A percentile compares a stretch with the other conserved stretches of the same genome.
Evolutionary conservation across 495 filamentous ascomycete species (phyloP).

Genomic region (Astrothelium macrocarpum): DNA sequence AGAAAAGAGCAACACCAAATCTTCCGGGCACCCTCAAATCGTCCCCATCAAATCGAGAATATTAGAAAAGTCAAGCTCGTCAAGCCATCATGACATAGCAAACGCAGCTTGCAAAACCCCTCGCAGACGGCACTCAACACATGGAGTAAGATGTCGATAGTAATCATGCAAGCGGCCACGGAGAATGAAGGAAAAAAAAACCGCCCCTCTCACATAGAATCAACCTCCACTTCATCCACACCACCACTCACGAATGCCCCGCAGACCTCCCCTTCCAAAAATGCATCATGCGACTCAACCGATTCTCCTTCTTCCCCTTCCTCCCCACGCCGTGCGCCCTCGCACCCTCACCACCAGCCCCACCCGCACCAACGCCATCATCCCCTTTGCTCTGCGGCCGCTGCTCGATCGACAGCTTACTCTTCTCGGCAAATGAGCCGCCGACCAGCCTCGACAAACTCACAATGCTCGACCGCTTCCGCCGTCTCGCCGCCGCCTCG

Average conservation of each 20-base stretch:
- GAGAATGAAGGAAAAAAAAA: no score
- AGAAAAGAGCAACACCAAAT: no score
- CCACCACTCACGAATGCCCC: neutral
- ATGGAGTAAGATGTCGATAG: no score
- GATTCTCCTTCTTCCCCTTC: slow-evolving; percentile 60
- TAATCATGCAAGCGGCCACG: no score
- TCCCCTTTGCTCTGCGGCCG: slow-evolving; percentile 42
- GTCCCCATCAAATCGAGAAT: neutral
- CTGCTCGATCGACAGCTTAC: slow-evolving; percentile 70
- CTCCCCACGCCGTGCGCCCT: slow-evolving; percentile 46
- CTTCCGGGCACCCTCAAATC: neutral
- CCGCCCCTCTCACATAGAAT: no score
- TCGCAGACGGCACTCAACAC: no score
- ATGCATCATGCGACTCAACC: slow-evolving; percentile 70
- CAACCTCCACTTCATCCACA: no score
- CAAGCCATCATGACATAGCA: neutral
- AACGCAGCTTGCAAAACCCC: neutral
- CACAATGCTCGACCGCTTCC: slow-evolving; percentile 74
- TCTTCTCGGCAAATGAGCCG: slow-evolving; percentile 65
- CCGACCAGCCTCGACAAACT: slow-evolving; percentile 78
- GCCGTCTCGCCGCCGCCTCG: slow-evolving; percentile 48
- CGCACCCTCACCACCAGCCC: slow-evolving; percentile 39
- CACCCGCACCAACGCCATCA: no score
- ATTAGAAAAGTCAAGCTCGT: neutral
- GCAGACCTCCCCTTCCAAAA: slow-evolving; percentile 57